Evolutionary conservation across 148 eudicot species (phyloP), one percentile per base, ranked within the genome.

Genomic region (Camellia sinensis): DNA sequence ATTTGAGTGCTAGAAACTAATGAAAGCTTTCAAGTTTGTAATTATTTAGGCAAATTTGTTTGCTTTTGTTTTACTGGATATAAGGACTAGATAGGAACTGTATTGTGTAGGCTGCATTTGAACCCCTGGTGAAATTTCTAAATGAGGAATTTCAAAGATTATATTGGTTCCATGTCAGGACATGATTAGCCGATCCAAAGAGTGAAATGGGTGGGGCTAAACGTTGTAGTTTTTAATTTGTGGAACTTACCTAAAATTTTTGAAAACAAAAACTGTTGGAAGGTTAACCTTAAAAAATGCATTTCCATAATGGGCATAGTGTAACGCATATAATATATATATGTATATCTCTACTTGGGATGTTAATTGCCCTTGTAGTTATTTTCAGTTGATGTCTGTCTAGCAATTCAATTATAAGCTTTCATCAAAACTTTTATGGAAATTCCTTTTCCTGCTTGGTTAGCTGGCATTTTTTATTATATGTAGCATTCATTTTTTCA

Each of bases 1-100:
- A 19, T 65, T 73, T 43, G 67, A 57, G 3, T 50, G 48, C 53
- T n/a, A 54, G 74, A 18, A 40, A 60, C 21, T 46, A 71, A 3
- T 48, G 74, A 7, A 71, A 62, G n/a, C 44, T 45, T 48, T 76
- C 60, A 44, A 65, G 61, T 5, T 68, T 40, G 66, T 78, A 59
- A 57, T 37, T 37, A 57, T 3, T 74, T n/a, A 57, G 68, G 74
- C 54, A 44, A 45, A 41, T 66, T 50, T 8, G 19, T 66, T 37
- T 29, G 44, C 19, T 6, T 17, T 17, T 4, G 8, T 44, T 75
- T 60, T 44, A 22, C 4, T 75, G 13, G 78, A 10, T 43, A 53
- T 6, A 11, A 79, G 81, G 40, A 57, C 57, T 12, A 41, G 17
- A 75, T 44, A 40, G 29, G 44, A 17, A 45, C 54, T 70, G 73